Percentiles rank a stretch among this genome's conserved stretches.
phyloP scores from a whole-genome alignment of 2,329 filamentous ascomycete species.

The Plectosphaerella plurivora region DNA sequence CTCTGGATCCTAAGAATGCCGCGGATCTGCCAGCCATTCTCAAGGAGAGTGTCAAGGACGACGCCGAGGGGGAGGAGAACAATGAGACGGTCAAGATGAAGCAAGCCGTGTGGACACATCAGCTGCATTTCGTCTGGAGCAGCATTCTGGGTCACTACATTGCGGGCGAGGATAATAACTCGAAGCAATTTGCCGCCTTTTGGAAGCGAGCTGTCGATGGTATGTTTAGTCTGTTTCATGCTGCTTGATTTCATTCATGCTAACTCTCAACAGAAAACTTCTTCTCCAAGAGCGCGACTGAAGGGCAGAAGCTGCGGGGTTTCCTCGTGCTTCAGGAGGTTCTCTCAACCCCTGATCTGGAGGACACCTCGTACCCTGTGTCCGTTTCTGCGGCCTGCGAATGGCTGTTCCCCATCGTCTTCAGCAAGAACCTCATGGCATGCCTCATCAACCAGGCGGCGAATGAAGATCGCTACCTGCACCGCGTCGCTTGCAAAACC shows the following conservation, averaged over 20 bases:
- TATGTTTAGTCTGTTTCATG: conserved; percentile 33
- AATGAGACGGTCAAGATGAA: conserved; percentile 40
- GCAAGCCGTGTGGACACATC: conserved; percentile 72
- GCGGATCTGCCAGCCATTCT: conserved; percentile 69
- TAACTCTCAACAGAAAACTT: conserved; percentile 60
- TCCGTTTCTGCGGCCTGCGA: background rate
- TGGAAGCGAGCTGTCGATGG: conserved; percentile 86
- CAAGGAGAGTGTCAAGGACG: conserved; percentile 64
- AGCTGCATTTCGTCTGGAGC: conserved; percentile 85
- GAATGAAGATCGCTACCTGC: conserved; percentile 71
- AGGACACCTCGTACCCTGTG: conserved; percentile 4
- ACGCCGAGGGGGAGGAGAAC: conserved; percentile 37
- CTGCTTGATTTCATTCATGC: too few species aligned
- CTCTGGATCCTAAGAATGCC: conserved; percentile 65
- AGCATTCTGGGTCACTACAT: conserved; percentile 60
- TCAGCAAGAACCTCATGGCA: conserved; percentile 78
- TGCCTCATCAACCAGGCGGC: conserved; percentile 80
- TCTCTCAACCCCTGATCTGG: conserved; percentile 38
- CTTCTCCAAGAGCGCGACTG: conserved; percentile 76
- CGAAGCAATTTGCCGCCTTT: conserved; percentile 64
- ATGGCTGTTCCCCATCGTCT: conserved; percentile 53
- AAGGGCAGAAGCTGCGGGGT: conserved; percentile 87
- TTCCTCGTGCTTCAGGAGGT: conserved; percentile 83
- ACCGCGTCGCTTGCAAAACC: conserved; percentile 72
- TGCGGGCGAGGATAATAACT: conserved; percentile 27